phyloP scores from a whole-genome alignment of 2,329 filamentous ascomycete genomes.

The Trichoderma breve region DNA sequence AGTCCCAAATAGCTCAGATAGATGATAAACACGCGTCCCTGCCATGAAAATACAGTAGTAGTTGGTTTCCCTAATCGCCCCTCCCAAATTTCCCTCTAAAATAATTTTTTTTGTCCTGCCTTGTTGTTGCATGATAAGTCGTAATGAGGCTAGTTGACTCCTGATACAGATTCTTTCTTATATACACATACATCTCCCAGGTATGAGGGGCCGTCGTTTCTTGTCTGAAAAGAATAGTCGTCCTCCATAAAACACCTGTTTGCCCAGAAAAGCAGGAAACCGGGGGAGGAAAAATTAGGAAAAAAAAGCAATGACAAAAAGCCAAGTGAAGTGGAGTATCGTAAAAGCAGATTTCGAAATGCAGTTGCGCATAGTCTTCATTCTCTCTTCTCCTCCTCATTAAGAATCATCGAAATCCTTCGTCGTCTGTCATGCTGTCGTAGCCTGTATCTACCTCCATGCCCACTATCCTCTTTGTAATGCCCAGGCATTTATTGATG shows the following conservation, averaged over 20 bases:
- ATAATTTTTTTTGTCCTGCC: constrained; percentile 12
- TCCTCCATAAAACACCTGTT: constrained; percentile 6
- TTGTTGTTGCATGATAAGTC: constrained; percentile 11
- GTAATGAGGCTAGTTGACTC: constrained; percentile 10
- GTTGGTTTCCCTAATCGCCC: background rate
- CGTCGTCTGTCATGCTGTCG: constrained; percentile 54
- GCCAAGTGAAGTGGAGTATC: constrained; percentile 4
- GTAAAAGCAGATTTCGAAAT: background rate
- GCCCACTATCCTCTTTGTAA: constrained; percentile 57
- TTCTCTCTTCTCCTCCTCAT: background rate
- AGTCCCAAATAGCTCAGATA: background rate
- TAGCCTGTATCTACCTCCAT: constrained; percentile 62
- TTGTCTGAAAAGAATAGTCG: background rate
- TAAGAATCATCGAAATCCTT: constrained; percentile 26
- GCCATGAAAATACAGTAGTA: constrained; percentile 1
- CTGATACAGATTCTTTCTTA: constrained; percentile 2
- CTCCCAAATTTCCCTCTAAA: constrained; percentile 10
- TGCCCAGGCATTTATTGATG: constrained; percentile 53
- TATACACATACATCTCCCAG: constrained; percentile 15
- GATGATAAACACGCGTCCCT: background rate
- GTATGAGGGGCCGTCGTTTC: background rate
- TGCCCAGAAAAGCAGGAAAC: background rate
- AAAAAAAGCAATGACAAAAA: background rate
- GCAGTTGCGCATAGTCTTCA: background rate
- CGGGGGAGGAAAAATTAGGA: background rate